Evolutionary conservation across 2,329 filamentous ascomycete species (phyloP).

Genomic region (Cucurbitaria berberidis): DNA sequence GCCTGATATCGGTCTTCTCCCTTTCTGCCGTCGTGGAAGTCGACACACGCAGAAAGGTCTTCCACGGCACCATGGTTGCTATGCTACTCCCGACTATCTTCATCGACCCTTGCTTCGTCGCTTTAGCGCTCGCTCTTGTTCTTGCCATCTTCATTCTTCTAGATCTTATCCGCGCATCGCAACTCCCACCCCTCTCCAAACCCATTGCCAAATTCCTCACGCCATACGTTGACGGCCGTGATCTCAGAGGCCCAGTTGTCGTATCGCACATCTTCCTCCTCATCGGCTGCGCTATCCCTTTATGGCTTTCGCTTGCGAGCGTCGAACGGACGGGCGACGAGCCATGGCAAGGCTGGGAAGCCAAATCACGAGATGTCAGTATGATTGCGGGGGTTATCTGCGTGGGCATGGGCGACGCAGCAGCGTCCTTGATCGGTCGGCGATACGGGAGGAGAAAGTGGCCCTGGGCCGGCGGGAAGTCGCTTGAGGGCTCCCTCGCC

Average conservation of each 20-base stretch:
- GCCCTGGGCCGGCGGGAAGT: conserved; percentile 97
- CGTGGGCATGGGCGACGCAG: conserved; percentile 93
- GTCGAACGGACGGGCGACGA: conserved; percentile 63
- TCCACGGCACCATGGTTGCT: conserved; percentile 97
- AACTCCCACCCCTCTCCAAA: conserved; percentile 86
- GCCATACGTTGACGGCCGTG: conserved; percentile 92
- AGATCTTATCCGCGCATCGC: conserved; percentile 86
- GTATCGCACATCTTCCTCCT: conserved; percentile 95
- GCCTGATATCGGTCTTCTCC: conserved; percentile 75
- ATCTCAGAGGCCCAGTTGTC: conserved; percentile 91
- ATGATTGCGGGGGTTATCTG: conserved; percentile 94
- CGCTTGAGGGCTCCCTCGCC: conserved; percentile 81
- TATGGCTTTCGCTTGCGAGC: conserved; percentile 85
- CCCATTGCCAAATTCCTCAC: conserved; percentile 86
- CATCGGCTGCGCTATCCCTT: conserved; percentile 90
- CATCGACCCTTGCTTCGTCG: conserved; percentile 83
- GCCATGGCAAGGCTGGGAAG: conserved; percentile 75
- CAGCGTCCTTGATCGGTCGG: conserved; percentile 86
- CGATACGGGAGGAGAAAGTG: conserved; percentile 88
- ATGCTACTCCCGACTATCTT: conserved; percentile 91
- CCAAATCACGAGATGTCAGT: conserved; percentile 73
- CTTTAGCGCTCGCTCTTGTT: conserved; percentile 78
- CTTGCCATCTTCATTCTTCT: conserved; percentile 86
- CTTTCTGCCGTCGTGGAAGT: conserved; percentile 83
- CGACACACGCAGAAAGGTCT: conserved; percentile 94